Evolutionary conservation across 2,329 filamentous ascomycete genomes (phyloP).

Genomic region (Bipolaris sorokiniana): DNA sequence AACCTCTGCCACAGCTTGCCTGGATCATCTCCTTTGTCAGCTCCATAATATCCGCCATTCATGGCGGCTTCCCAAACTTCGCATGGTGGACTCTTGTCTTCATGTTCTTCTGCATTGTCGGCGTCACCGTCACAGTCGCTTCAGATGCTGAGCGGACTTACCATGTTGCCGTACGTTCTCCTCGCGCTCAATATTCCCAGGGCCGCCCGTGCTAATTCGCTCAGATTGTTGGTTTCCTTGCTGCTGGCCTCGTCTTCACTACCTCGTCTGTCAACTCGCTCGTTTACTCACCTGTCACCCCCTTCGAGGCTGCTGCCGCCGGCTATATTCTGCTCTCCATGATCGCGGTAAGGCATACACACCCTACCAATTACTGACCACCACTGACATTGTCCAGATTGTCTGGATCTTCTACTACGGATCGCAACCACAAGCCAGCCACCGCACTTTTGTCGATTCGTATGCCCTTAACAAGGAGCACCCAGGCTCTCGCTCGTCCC

Average conservation of each 20-base stretch:
- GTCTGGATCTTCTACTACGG: conserved; percentile 99
- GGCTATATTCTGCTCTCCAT: conserved; percentile 95
- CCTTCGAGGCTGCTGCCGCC: conserved; percentile 84
- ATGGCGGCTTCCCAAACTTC: conserved; percentile 75
- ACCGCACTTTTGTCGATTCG: conserved; percentile 91
- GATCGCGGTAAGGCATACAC: conserved; percentile 72
- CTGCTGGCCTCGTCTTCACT: conserved; percentile 81
- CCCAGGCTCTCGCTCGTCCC: conserved; percentile 67
- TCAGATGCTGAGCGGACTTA: conserved; percentile 87
- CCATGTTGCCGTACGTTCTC: conserved; percentile 73
- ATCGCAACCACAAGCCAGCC: conserved; percentile 82
- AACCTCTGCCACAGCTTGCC: conserved; percentile 69
- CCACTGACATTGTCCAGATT: conserved; percentile 64
- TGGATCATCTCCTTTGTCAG: conserved; percentile 93
- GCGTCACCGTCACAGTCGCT: conserved; percentile 80
- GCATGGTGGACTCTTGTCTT: conserved; percentile 92
- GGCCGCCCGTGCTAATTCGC: conserved; percentile 27
- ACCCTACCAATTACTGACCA: background rate
- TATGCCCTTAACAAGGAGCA: conserved; percentile 90
- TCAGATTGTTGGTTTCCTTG: conserved; percentile 83
- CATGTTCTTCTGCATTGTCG: conserved; percentile 80
- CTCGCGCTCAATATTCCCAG: background rate
- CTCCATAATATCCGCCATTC: conserved; percentile 74
- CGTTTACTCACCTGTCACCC: conserved; percentile 75
- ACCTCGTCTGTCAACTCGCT: conserved; percentile 86